phyloP scores from a whole-genome alignment of 441 rosid species.

The Gossypium laxum region DNA sequence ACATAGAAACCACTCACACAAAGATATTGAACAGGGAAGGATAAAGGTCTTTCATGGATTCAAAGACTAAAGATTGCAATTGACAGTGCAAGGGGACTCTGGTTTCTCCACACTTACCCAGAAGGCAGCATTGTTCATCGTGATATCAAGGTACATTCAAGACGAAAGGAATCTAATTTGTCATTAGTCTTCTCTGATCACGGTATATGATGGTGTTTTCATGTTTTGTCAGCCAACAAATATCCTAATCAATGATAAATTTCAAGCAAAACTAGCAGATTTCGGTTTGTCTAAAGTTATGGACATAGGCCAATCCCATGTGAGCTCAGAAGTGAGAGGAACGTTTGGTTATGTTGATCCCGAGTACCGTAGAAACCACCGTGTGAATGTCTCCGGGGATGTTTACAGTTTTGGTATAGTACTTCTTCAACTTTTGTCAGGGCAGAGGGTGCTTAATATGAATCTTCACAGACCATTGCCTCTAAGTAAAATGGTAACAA shows the following conservation, averaged over 20 bases:
- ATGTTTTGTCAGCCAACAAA: conserved; percentile 41
- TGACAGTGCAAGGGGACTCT: conserved; percentile 43
- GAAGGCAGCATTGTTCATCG: conserved; percentile 56
- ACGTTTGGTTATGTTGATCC: conserved; percentile 58
- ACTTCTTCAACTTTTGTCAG: conserved; percentile 46
- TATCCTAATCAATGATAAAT: conserved; percentile 38
- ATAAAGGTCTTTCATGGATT: conserved; percentile 41
- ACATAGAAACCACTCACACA: not conserved
- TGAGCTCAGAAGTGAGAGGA: conserved; percentile 58
- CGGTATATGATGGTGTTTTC: not conserved
- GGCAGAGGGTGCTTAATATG: conserved; percentile 42
- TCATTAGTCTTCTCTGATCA: not conserved
- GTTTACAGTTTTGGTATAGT: conserved; percentile 58
- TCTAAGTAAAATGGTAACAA: conserved; percentile 37
- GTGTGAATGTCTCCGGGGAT: conserved; percentile 46
- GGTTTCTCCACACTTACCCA: conserved; percentile 52
- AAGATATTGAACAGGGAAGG: conserved; percentile 30
- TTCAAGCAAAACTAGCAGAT: conserved; percentile 52
- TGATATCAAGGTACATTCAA: conserved; percentile 37
- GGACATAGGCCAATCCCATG: conserved; percentile 46
- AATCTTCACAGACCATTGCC: conserved; percentile 33
- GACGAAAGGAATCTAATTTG: not conserved
- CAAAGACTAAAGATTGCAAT: conserved; percentile 48
- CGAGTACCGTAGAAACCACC: conserved; percentile 43
- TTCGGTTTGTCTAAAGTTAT: conserved; percentile 53